Evolutionary conservation across 2,329 filamentous ascomycete genomes (phyloP).

Genomic region (Cadophora malorum): DNA sequence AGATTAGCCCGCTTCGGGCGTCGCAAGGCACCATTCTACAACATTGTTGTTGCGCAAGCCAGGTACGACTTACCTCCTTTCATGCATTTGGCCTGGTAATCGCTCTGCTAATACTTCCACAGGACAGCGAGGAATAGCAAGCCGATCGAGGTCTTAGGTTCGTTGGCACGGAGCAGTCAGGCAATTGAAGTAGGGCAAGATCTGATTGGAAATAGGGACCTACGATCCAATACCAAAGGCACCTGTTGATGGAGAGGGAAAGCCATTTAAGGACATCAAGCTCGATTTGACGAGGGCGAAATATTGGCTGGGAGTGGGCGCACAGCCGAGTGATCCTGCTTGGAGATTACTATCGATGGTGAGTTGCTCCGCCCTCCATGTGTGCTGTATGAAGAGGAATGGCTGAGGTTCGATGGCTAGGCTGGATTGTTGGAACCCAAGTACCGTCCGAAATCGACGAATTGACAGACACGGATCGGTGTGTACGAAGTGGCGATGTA

Average conservation of each 20-base stretch:
- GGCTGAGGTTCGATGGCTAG: conserved; percentile 28
- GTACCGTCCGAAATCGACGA: conserved; percentile 32
- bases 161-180: conserved; percentile 1
- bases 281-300: conserved; percentile 81
- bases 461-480: neutral
- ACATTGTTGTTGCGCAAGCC: conserved; percentile 94
- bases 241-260: conserved; percentile 65
- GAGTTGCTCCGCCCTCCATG: conserved; percentile 32
- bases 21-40: conserved; percentile 90
- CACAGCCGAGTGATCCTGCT: conserved; percentile 88
- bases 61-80: conserved; percentile 66
- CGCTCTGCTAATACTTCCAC: conserved; percentile 22
- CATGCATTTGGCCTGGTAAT: neutral
- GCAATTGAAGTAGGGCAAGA: neutral
- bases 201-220: conserved; percentile 52
- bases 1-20: conserved; percentile 93
- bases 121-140: conserved; percentile 87
- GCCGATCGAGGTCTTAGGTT: conserved; percentile 89
- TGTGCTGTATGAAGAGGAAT: neutral
- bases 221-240: conserved; percentile 72
- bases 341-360: conserved; percentile 89
- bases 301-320: conserved; percentile 97
- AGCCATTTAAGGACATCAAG: conserved; percentile 88
- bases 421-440: conserved; percentile 45
- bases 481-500: conserved; percentile 2